Evolutionary conservation across 176 grass and related monocot genomes (phyloP).

Genomic region (Olyra latifolia): DNA sequence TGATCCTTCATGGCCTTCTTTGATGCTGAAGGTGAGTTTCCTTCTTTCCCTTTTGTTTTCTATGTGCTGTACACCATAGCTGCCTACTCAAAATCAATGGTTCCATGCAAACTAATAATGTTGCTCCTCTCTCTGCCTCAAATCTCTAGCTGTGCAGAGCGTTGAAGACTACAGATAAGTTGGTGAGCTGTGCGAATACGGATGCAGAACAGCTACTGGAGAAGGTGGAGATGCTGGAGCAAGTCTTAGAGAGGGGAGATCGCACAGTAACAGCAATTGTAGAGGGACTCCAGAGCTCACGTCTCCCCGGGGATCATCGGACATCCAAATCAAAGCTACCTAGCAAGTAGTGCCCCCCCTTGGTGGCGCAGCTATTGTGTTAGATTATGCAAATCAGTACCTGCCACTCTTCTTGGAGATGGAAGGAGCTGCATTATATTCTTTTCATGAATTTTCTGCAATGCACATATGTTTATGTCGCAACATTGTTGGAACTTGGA

Average conservation of each 20-base stretch:
- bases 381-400: not conserved
- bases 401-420: not conserved
- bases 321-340: not conserved
- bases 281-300: conserved; percentile 13
- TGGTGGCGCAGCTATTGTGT: not conserved
- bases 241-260: conserved; percentile 29
- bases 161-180: conserved; percentile 46
- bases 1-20: conserved; percentile 45
- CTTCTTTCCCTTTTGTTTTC: not conserved
- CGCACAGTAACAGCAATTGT: not conserved
- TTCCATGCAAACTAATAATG: not conserved
- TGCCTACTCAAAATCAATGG: not conserved
- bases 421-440: not conserved
- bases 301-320: not conserved
- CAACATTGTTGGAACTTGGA: not conserved
- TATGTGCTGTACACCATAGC: not conserved
- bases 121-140: not conserved
- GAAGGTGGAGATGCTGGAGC: conserved; percentile 36
- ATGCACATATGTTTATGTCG: not conserved
- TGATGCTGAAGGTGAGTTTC: conserved; percentile 45
- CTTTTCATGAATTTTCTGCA: not conserved
- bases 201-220: conserved; percentile 22
- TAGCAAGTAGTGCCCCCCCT: conserved; percentile 27
- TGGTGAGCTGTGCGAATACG: conserved; percentile 16
- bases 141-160: conserved; percentile 23